Base-by-base conservation (phyloP, 106 monocot genomes). In the Posidonia australis region DNA sequence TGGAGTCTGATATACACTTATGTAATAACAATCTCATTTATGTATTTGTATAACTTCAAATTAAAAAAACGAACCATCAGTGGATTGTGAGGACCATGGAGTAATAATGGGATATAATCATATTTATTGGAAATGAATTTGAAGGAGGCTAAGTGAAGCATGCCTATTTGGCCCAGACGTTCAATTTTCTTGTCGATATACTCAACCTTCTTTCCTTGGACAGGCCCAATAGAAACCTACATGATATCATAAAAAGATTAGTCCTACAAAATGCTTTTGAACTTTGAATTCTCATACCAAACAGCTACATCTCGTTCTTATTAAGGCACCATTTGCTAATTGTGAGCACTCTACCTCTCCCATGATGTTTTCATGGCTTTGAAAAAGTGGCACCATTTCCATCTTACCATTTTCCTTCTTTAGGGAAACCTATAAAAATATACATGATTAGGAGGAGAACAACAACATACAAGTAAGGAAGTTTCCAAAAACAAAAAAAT, bases 111-210 rank as follows among this genome's bases (percentile, higher is more conserved):
- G 7, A 12, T n/a, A n/a, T 13, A 23, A 22, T 1, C 31, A 17
- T n/a, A 17, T 42, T 31, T 29, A 10, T 32, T 36, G 6, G 16
- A 19, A 41, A 18, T 41, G 18, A 23, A 3, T 31, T 17, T 29
- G 11, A 36, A 61, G 36, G 5, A 64, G n/a, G n/a, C n/a, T n/a
- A 6, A 64, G 46, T 46, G 45, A 48, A 20, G 23, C 63, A 78
- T 60, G 84, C 94, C 94, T 82, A 94, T 94, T 46, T 89, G 89
- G 22, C 94, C 89, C 76, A 94, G 84, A 70, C 89, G 77, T 72
- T 94, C 94, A 69, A 94, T 80, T 59, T 94, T 94, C 20, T 89
- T 78, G 69, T 89, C 94, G 69, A 54, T 76, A 67, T 94, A 89
- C 68, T 94, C 89, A 51, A 94, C 64, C 71, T 82, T 94, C 76